These are phyloP conservation scores for Trypanosoma melophagium DNA, from an alignment of 208 protist genomes.

Conservation along the genomic window DNA sequence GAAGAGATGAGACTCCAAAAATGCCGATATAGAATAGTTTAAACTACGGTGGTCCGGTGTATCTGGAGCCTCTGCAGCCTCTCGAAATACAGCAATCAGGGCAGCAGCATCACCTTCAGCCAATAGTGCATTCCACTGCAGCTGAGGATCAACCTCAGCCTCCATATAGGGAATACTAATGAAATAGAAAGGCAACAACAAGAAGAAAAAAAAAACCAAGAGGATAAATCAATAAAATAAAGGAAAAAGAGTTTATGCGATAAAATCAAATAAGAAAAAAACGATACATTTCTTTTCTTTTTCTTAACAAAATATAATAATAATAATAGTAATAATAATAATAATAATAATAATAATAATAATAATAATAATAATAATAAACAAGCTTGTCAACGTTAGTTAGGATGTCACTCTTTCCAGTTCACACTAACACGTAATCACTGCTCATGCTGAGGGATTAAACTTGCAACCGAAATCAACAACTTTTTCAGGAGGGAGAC, in stretches of 20 bases:
- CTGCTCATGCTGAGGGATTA: not conserved
- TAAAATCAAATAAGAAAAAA: slow-evolving; percentile 13
- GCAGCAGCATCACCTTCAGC: slow-evolving; percentile 13
- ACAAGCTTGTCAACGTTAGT: not conserved
- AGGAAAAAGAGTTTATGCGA: not conserved
- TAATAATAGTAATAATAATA: slow-evolving; percentile 6
- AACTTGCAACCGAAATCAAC: slow-evolving; percentile 30
- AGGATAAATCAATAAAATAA: not conserved
- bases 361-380: slow-evolving; percentile 5
- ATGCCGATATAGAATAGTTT: slow-evolving; percentile 1
- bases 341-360: not conserved
- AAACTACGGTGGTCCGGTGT: not conserved
- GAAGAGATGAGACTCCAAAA: slow-evolving; percentile 27
- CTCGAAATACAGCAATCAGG: slow-evolving; percentile 25
- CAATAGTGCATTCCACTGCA: slow-evolving; percentile 18
- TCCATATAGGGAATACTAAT: slow-evolving; percentile 11
- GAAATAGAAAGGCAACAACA: not conserved
- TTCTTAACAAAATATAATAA: not conserved
- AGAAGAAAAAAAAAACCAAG: too few relatives aligned
- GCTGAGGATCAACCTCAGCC: not conserved
- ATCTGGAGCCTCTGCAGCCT: not conserved
- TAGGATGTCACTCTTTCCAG: not conserved
- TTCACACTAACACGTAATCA: not conserved
- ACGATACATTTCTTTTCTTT: not conserved
- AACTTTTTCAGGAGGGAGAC: slow-evolving; percentile 26